Conservation (phyloP, 2,329 filamentous ascomycete genomes). For the Coniella vitis region DNA sequence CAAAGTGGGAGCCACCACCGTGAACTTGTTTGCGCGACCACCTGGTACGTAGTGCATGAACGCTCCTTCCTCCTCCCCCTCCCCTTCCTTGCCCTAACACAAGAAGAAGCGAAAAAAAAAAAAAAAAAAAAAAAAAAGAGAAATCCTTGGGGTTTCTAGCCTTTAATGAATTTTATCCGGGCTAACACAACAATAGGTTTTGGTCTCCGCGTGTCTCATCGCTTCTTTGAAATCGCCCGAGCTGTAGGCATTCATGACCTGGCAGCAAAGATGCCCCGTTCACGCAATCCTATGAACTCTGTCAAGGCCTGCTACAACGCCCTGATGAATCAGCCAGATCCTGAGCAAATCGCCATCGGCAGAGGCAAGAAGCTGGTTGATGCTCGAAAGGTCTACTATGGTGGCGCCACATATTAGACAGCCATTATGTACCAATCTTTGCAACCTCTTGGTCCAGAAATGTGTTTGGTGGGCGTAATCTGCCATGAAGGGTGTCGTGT, state of each 20-base stretch:
- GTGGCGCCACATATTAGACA: slow-evolving; percentile 59
- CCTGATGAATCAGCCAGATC: slow-evolving; percentile 74
- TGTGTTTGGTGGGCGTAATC: too few species aligned
- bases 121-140: too few species aligned
- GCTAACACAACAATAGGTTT: slow-evolving; percentile 56
- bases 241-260: slow-evolving; percentile 83
- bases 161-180: background rate
- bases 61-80: slow-evolving; percentile 2
- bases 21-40: slow-evolving; percentile 74
- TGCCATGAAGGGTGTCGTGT: background rate
- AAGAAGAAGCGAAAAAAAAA: too few species aligned
- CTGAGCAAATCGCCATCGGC: slow-evolving; percentile 82
- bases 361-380: slow-evolving; percentile 94
- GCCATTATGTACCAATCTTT: slow-evolving; percentile 15
- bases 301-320: slow-evolving; percentile 87
- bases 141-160: too few species aligned
- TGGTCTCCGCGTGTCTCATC: slow-evolving; percentile 81
- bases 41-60: slow-evolving; percentile 59
- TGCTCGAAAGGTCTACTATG: slow-evolving; percentile 95
- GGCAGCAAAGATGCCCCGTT: slow-evolving; percentile 72
- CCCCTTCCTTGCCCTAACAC: background rate
- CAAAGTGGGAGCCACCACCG: slow-evolving; percentile 83
- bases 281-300: slow-evolving; percentile 95
- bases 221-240: slow-evolving; percentile 92
- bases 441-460: slow-evolving; percentile 3